A percentile compares a stretch with the other conserved stretches of the same genome.
Evolutionary conservation across 352 stramenopile genomes (phyloP).

Genomic region (Globisporangium solare): DNA sequence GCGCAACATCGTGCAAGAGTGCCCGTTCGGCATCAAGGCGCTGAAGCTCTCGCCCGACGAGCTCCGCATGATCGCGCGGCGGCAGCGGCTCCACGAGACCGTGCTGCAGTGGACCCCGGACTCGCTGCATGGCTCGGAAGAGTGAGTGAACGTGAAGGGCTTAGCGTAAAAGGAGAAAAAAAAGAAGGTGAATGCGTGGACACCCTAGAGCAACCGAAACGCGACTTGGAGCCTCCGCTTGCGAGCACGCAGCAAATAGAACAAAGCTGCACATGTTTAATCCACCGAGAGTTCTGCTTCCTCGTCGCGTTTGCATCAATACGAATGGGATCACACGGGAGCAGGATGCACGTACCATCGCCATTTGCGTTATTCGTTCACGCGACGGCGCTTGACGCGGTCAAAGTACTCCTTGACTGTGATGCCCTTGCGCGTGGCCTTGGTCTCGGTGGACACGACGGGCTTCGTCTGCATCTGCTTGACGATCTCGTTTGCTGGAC

Average conservation of each 20-base stretch:
- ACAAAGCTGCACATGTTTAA: too few species aligned
- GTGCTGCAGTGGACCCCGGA: conserved; percentile 21
- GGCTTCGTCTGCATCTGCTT: conserved; percentile 68
- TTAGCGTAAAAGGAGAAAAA: too few species aligned
- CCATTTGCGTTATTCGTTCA: conserved; percentile 29
- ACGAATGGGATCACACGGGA: too few species aligned
- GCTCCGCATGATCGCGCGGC: conserved; percentile 29
- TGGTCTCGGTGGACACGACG: conserved; percentile 57
- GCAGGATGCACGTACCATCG: too few species aligned
- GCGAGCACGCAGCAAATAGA: too few species aligned
- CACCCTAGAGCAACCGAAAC: too few species aligned
- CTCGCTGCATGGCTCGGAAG: neutral
- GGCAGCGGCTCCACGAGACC: conserved; percentile 45
- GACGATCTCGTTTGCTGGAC: conserved; percentile 73
- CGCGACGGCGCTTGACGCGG: conserved; percentile 65
- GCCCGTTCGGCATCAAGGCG: conserved; percentile 45
- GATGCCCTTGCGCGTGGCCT: conserved; percentile 69
- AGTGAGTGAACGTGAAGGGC: too few species aligned
- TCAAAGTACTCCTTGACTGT: conserved; percentile 87
- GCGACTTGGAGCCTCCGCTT: too few species aligned
- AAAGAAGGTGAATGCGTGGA: too few species aligned
- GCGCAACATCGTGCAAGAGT: conserved; percentile 39
- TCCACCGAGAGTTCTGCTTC: too few species aligned
- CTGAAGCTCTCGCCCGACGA: conserved; percentile 35
- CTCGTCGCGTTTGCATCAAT: too few species aligned